Evolutionary conservation across 1,139 yeast genomes (phyloP).

Genomic region (Geotrichum europaeum): DNA sequence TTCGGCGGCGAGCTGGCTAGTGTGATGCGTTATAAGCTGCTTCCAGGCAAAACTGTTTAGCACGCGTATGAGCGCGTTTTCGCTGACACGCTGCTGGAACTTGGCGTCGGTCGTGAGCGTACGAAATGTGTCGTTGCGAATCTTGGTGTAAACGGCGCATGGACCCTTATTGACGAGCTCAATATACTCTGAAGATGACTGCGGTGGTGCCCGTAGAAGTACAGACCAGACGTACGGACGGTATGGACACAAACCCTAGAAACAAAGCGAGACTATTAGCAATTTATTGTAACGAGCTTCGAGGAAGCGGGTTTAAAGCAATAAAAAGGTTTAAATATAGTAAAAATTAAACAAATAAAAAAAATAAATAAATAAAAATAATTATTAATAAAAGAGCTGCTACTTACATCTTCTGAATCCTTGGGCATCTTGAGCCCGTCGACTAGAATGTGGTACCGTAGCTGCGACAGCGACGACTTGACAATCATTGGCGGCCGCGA

Average conservation of each 20-base stretch:
- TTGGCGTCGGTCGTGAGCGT: constrained; percentile 70
- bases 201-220: constrained; percentile 57
- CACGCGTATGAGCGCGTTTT: constrained; percentile 60
- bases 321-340: background rate
- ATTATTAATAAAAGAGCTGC: constrained; percentile 1
- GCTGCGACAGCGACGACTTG: constrained; percentile 67
- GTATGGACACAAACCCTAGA: constrained; percentile 50
- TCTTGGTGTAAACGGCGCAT: constrained; percentile 55
- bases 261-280: background rate
- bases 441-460: constrained; percentile 69
- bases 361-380: background rate
- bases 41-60: constrained; percentile 69
- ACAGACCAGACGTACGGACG: constrained; percentile 81
- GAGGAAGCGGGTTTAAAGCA: background rate
- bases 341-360: background rate
- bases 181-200: constrained; percentile 49
- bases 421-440: constrained; percentile 54
- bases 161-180: constrained; percentile 54
- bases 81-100: constrained; percentile 63
- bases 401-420: constrained; percentile 19
- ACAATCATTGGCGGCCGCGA: constrained; percentile 57
- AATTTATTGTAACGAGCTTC: constrained; percentile 7
- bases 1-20: constrained; percentile 3
- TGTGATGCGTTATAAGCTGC: constrained; percentile 17
- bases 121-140: constrained; percentile 80